phyloP scores from a whole-genome alignment of 306 rosid genomes.

The Nissolia schottii region DNA sequence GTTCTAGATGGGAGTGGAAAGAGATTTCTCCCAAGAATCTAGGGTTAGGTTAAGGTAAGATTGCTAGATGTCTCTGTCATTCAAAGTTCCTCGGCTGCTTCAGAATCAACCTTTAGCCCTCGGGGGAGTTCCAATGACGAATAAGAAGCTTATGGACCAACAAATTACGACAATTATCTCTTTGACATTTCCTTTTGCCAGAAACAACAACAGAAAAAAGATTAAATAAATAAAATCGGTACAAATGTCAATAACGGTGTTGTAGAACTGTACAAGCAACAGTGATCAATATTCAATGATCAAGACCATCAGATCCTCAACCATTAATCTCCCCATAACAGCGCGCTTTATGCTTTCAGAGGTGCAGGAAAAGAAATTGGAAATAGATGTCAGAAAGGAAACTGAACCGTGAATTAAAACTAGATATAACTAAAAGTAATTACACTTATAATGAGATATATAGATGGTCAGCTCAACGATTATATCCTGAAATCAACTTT shows the following conservation, averaged over 20 bases:
- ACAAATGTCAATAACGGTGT: neutral
- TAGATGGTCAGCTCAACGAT: constrained; percentile 24
- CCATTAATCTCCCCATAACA: neutral
- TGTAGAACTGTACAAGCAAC: neutral
- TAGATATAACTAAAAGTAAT: constrained; percentile 23
- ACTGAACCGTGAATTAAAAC: neutral
- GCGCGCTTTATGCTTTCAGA: too few relatives aligned
- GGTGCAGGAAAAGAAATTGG: too few relatives aligned
- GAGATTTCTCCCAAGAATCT: neutral
- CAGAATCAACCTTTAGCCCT: neutral
- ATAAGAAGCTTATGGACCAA: neutral
- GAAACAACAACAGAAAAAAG: too few relatives aligned
- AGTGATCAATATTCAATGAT: too few relatives aligned
- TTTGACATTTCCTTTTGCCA: too few relatives aligned
- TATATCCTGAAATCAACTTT: constrained; percentile 38
- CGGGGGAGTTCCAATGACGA: neutral
- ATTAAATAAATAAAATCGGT: neutral
- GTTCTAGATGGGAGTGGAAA: neutral
- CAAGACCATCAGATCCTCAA: neutral
- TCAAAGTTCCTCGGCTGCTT: neutral
- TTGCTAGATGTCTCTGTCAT: neutral
- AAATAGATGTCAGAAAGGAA: neutral
- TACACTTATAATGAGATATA: constrained; percentile 23
- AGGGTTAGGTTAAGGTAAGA: neutral
- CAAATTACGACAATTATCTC: too few relatives aligned